Evolutionary conservation across 2,329 filamentous ascomycete genomes (phyloP).

Genomic region (Fusarium floridanum): DNA sequence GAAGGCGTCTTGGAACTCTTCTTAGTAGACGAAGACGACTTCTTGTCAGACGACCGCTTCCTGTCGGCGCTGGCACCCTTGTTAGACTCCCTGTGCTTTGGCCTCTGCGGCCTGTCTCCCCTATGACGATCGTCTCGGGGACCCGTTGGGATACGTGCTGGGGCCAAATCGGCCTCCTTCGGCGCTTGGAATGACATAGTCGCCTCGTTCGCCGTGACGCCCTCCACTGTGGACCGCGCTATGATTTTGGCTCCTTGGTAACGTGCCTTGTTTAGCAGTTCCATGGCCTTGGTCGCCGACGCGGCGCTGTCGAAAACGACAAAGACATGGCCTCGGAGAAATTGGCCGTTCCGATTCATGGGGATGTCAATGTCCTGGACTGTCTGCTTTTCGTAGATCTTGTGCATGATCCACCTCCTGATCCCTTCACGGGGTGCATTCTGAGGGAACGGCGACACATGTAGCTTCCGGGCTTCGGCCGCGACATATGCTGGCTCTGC

Average conservation of each 20-base stretch:
- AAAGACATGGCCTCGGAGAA: conserved; percentile 46
- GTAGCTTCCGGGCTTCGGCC: conserved; percentile 41
- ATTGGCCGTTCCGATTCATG: conserved; percentile 32
- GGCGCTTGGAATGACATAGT: not conserved
- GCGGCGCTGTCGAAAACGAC: conserved; percentile 39
- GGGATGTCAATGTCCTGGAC: conserved; percentile 47
- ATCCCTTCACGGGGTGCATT: conserved; percentile 41
- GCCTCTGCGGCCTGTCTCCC: conserved; percentile 20
- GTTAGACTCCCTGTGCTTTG: conserved; percentile 32
- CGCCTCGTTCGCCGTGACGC: conserved; percentile 21
- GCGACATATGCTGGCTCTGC: conserved; percentile 11
- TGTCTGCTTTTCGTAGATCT: conserved; percentile 36
- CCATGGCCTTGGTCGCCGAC: conserved; percentile 41
- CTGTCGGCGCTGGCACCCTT: conserved; percentile 21
- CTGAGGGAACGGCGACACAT: conserved; percentile 45
- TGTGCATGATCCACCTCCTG: conserved; percentile 45
- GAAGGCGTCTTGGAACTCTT: conserved; percentile 27
- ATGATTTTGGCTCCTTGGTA: conserved; percentile 45
- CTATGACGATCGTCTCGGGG: conserved; percentile 11
- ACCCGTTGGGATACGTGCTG: conserved; percentile 14
- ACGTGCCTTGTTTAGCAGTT: conserved; percentile 43
- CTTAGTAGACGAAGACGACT: conserved; percentile 22
- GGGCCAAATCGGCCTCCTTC: not conserved
- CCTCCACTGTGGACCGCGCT: conserved; percentile 40
- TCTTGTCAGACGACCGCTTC: conserved; percentile 23